These are phyloP conservation scores for Candida loeiensis DNA, from an alignment of 805 yeast genomes.

Conservation along the genomic window DNA sequence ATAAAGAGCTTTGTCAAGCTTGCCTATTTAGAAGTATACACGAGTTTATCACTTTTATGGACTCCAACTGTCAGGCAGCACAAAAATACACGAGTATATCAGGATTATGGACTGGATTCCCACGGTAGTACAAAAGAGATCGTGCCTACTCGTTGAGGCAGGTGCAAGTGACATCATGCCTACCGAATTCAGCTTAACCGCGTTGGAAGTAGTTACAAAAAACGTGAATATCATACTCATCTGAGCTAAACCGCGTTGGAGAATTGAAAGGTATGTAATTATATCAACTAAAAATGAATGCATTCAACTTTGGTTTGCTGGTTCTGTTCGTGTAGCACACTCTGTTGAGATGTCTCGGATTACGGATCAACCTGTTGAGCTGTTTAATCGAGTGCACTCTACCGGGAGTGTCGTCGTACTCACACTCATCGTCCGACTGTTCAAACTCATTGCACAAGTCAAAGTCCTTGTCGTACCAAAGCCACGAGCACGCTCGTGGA, in stretches of 20 bases:
- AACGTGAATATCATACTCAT: no score
- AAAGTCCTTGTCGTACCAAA: slow-evolving; percentile 31
- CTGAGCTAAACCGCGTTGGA: slow-evolving; percentile 1
- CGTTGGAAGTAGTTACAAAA: no score
- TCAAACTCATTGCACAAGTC: slow-evolving; percentile 19
- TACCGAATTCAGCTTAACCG: no score
- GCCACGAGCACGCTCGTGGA: slow-evolving; percentile 22
- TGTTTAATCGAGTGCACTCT: slow-evolving; percentile 21
- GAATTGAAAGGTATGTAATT: slow-evolving; percentile 1
- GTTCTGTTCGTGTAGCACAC: slow-evolving; percentile 26
- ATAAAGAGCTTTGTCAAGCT: no score
- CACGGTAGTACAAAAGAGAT: no score
- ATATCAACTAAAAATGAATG: slow-evolving; percentile 12
- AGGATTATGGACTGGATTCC: no score
- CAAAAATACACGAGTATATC: no score
- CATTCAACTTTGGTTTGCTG: slow-evolving; percentile 14
- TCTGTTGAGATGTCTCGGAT: slow-evolving; percentile 13
- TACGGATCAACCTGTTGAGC: slow-evolving; percentile 18
- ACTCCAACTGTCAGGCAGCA: no score
- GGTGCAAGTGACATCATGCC: no score
- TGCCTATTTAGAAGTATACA: no score
- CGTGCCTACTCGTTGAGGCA: no score
- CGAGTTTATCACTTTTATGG: no score
- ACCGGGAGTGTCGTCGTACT: slow-evolving; percentile 5
- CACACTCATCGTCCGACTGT: slow-evolving; percentile 16